These are phyloP conservation scores for Astrocystis sublimbata DNA, from an alignment of 495 filamentous ascomycete genomes.

Conservation along the genomic window DNA sequence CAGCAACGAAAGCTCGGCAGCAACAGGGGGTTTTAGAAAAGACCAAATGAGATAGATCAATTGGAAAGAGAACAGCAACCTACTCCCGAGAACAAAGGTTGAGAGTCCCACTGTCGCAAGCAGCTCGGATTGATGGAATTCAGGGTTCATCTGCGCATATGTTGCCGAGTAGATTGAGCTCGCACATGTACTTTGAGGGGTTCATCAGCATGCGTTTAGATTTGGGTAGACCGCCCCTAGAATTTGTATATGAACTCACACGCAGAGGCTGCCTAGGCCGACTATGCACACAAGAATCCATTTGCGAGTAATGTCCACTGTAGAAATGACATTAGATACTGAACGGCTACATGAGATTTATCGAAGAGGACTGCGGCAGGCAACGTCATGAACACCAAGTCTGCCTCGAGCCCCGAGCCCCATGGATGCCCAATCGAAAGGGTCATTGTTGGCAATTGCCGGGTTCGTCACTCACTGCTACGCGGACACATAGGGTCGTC, in stretches of 20 bases:
- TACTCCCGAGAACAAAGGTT: conserved; percentile 71
- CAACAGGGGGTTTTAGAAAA: no score
- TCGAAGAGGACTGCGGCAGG: no score
- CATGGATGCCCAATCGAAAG: no score
- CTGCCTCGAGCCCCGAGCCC: background rate
- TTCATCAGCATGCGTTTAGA: conserved; percentile 64
- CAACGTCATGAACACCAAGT: background rate
- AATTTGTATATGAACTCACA: conserved; percentile 75
- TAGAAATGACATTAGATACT: background rate
- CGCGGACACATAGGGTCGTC: conserved; percentile 72
- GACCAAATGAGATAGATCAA: background rate
- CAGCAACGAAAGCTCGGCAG: conserved; percentile 10
- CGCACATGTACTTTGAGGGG: conserved; percentile 67
- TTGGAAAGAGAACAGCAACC: conserved; percentile 28
- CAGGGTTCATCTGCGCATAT: conserved; percentile 76
- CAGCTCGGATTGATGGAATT: conserved; percentile 68
- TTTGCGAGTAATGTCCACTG: conserved; percentile 59
- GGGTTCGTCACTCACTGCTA: conserved; percentile 39
- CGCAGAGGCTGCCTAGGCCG: conserved; percentile 71
- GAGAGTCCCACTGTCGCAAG: conserved; percentile 81
- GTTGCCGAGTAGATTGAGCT: conserved; percentile 88
- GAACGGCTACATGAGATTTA: background rate
- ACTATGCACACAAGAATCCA: conserved; percentile 80
- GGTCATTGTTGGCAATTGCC: no score
- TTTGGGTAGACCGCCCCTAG: background rate